These are phyloP conservation scores for Alloascoidea africana DNA, from an alignment of 805 yeast genomes.

Conservation along the genomic window DNA sequence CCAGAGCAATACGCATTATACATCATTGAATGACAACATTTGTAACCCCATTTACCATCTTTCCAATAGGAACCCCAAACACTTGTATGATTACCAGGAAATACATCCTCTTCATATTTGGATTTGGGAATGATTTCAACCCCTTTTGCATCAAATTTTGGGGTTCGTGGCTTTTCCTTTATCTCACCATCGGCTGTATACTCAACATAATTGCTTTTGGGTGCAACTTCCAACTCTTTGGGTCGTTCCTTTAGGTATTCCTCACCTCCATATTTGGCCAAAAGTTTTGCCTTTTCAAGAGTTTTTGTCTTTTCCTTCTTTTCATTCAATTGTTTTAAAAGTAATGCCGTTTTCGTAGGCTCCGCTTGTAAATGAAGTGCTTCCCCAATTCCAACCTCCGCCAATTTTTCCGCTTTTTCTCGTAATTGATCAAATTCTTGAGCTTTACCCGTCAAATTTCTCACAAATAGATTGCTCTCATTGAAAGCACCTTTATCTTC, in stretches of 20 bases:
- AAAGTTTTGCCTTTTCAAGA: slow-evolving; percentile 17
- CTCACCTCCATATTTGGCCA: slow-evolving; percentile 24
- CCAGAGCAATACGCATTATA: slow-evolving; percentile 21
- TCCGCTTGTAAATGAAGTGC: slow-evolving; percentile 22
- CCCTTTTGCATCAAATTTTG: slow-evolving; percentile 4
- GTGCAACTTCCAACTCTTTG: slow-evolving; percentile 1
- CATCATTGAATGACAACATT: slow-evolving; percentile 23
- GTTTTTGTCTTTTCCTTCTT: slow-evolving; percentile 16
- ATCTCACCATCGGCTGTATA: slow-evolving; percentile 4
- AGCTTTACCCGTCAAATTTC: slow-evolving; percentile 43
- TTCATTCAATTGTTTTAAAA: slow-evolving; percentile 19
- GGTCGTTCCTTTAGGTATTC: slow-evolving; percentile 8
- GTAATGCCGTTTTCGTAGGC: slow-evolving; percentile 29
- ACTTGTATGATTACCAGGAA: slow-evolving; percentile 22
- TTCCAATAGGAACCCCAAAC: slow-evolving; percentile 30
- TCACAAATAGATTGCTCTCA: slow-evolving; percentile 33
- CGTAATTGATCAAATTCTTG: too few species aligned
- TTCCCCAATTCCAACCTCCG: slow-evolving; percentile 20
- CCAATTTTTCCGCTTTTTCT: slow-evolving; percentile 31
- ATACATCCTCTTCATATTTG: slow-evolving; percentile 21
- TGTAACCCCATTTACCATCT: slow-evolving; percentile 28
- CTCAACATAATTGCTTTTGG: slow-evolving; percentile 4
- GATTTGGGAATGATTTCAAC: slow-evolving; percentile 10
- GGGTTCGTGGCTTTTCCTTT: slow-evolving; percentile 7
- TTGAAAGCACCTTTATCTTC: slow-evolving; percentile 19